Conservation (phyloP, 306 rosid genomes). For the Pyrus communis region DNA sequence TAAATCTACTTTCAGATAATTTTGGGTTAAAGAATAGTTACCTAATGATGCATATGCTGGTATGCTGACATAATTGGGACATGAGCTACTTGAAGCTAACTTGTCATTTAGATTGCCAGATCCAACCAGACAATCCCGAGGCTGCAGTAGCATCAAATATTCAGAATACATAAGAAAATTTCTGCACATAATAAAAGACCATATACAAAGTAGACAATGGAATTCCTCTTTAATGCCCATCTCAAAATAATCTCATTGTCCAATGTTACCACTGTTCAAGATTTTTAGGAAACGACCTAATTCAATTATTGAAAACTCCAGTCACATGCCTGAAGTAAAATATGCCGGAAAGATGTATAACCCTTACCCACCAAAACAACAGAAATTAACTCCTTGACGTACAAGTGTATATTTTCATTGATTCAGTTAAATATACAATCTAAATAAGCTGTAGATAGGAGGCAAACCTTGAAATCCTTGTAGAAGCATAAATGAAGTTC, state of each 20-base stretch:
- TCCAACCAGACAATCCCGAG: slow-evolving; percentile 62
- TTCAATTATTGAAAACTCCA: neutral
- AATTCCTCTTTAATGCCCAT: neutral
- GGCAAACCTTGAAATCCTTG: slow-evolving; percentile 71
- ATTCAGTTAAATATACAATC: slow-evolving; percentile 6
- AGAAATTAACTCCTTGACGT: neutral
- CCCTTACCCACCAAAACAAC: neutral
- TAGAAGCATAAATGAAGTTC: slow-evolving; percentile 84
- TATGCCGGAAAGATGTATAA: neutral
- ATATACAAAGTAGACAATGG: neutral
- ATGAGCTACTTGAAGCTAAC: slow-evolving; percentile 46
- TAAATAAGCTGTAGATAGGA: slow-evolving; percentile 3
- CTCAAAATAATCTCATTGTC: neutral
- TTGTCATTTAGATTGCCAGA: slow-evolving; percentile 27
- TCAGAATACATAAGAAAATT: neutral
- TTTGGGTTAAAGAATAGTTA: slow-evolving; percentile 15
- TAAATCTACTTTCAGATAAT: neutral
- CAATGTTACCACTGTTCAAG: neutral
- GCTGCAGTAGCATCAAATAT: slow-evolving; percentile 40
- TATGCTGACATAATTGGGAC: slow-evolving; percentile 71
- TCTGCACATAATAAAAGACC: neutral
- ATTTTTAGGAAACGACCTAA: neutral
- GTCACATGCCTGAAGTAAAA: neutral
- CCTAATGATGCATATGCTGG: slow-evolving; percentile 44
- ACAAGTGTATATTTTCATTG: neutral